phyloP scores from a whole-genome alignment of 805 yeast genomes.

The Torulaspora gathmanii region DNA sequence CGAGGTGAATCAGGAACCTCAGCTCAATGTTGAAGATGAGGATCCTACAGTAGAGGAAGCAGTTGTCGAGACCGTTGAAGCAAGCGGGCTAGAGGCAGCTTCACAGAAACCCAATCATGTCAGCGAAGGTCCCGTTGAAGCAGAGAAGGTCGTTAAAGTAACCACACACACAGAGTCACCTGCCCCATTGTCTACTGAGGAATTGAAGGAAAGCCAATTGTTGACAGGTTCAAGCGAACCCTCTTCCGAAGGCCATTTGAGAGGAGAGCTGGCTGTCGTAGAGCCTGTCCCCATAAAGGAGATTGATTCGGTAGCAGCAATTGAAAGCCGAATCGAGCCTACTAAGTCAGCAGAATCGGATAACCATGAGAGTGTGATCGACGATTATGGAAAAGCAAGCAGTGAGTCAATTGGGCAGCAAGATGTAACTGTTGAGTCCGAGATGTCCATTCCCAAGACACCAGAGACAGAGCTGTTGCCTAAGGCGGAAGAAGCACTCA shows the following conservation, averaged over 20 bases:
- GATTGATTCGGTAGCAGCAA: neutral
- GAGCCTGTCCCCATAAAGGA: neutral
- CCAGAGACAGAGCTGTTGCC: neutral
- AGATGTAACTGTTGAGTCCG: neutral
- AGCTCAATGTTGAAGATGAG: too few relatives aligned
- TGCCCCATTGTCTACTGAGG: neutral
- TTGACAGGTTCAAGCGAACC: neutral
- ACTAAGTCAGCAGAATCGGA: neutral
- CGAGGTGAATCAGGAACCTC: too few relatives aligned
- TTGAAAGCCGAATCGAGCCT: neutral
- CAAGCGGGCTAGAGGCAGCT: too few relatives aligned
- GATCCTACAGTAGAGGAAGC: neutral
- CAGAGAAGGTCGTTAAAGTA: too few relatives aligned
- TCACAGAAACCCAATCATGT: too few relatives aligned
- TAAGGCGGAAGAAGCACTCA: constrained; percentile 2
- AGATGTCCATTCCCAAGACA: neutral
- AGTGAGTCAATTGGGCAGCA: neutral
- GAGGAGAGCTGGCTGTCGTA: neutral
- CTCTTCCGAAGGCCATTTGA: neutral
- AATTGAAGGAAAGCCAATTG: neutral
- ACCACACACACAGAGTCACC: too few relatives aligned
- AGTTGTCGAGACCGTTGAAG: neutral
- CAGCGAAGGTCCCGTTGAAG: too few relatives aligned
- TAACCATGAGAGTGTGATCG: neutral
- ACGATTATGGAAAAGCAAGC: neutral